These are phyloP conservation scores for Bonnemaisonia californica DNA, from an alignment of 31 red algal species.

Conservation along the genomic window DNA sequence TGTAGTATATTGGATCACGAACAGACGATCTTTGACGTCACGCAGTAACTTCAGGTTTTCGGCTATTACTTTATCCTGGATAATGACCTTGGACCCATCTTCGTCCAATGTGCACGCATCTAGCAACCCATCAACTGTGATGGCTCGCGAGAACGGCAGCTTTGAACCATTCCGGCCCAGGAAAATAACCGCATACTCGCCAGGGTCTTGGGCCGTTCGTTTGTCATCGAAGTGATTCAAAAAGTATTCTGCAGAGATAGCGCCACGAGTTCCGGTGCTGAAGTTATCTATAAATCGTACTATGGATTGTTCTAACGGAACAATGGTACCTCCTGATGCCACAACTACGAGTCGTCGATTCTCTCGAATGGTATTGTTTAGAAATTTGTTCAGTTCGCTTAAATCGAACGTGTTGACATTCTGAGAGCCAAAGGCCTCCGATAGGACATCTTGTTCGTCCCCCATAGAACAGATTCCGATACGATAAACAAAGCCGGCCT, in stretches of 20 bases:
- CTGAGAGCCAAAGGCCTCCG: neutral
- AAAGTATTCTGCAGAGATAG: slow-evolving; percentile 65
- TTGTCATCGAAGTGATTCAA: too few species aligned
- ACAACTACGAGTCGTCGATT: slow-evolving; percentile 53
- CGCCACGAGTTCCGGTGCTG: slow-evolving; percentile 85
- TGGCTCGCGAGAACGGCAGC: slow-evolving; percentile 44
- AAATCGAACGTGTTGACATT: neutral
- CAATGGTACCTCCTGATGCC: slow-evolving; percentile 89
- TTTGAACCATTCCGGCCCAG: slow-evolving; percentile 57
- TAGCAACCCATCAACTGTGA: slow-evolving; percentile 16
- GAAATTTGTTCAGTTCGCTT: slow-evolving; percentile 17
- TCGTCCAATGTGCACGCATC: slow-evolving; percentile 19
- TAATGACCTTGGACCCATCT: slow-evolving; percentile 1
- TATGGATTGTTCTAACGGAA: slow-evolving; percentile 69
- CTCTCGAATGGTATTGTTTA: neutral
- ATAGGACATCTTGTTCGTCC: neutral
- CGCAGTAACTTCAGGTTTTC: slow-evolving; percentile 8
- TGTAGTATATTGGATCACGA: slow-evolving; percentile 65
- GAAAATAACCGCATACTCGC: slow-evolving; percentile 74
- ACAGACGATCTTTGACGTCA: slow-evolving; percentile 31
- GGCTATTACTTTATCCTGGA: slow-evolving; percentile 12
- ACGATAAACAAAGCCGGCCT: too few species aligned
- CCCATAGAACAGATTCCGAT: too few species aligned
- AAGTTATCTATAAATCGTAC: slow-evolving; percentile 96
- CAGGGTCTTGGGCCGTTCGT: neutral